Base-by-base conservation (phyloP, 2,329 filamentous ascomycete genomes). In the Pleomassaria siparia region DNA sequence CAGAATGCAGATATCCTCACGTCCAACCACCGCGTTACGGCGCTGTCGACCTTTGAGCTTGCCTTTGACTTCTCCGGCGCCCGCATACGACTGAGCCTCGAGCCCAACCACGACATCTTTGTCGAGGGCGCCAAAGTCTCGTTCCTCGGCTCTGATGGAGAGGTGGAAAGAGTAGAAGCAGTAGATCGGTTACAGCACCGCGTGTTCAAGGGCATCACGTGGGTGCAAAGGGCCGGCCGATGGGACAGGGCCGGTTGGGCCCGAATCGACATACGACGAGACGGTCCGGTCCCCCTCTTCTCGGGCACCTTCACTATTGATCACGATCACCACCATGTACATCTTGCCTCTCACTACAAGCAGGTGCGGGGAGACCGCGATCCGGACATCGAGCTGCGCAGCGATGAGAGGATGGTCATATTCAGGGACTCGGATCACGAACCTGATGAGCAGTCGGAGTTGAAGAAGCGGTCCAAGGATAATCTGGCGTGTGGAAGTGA, bases 51-150 rank as follows among this genome's bases (percentile, higher is more conserved):
- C 18, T 99, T 99, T 70, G 89, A 96, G 62, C 76, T 99, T 52
- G 85, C 83, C 24, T 96, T 99, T 69, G 78, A 83, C 47, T 75
- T 96, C 28, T 76, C 82, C 50, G 78, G 81, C 44, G 75, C 80
- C 50, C 81, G 84, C 57, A 78, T 97, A 62, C 89, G 90, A 56
- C 80, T 99, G 43, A 80, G 82, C 46, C 80, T 99, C 40, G 85
- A 94, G 67, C 94, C 94, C 3, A 97, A 97, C 68, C 84, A 95
- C 74, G 89, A 97, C 72, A 85, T 97, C 49, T 78, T 99, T 37
- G 82, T 86, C 45, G 81, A 90, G 13, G 85, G 87, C 59, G 87
- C 91, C 8, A 82, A 80, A 42, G 77, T 99, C 40, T 82, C 85
- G 30, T 86, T 90, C 64, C 71, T 96, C 33, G 84, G 80, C 45